A percentile compares a stretch with the other conserved stretches of the same genome.
Evolutionary conservation across 2,329 filamentous ascomycete species (phyloP).

Genomic region (Cercospora sesami): DNA sequence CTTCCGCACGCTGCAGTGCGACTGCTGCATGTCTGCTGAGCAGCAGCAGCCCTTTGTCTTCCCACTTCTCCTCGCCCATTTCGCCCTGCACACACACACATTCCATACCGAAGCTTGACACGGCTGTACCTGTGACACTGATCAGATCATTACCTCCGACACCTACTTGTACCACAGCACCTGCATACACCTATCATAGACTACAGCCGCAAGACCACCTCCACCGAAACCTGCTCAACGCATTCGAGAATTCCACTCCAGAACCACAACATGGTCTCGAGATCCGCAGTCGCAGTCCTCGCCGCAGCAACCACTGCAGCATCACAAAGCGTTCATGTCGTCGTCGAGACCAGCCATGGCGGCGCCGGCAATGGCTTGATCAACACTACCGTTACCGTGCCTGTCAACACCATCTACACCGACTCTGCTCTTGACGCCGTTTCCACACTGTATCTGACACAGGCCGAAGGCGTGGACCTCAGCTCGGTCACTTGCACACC

Average conservation of each 20-base stretch:
- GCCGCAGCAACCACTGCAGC: conserved; percentile 18
- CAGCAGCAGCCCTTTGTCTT: background rate
- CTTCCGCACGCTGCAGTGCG: background rate
- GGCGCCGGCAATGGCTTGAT: conserved; percentile 31
- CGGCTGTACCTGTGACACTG: conserved; percentile 2
- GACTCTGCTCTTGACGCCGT: conserved; percentile 30
- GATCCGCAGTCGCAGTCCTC: conserved; percentile 5
- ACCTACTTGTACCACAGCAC: background rate
- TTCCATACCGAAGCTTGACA: background rate
- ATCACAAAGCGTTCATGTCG: conserved; percentile 28
- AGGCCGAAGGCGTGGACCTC: conserved; percentile 22
- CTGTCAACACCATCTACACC: conserved; percentile 29
- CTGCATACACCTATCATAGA: background rate
- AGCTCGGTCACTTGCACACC: conserved; percentile 32
- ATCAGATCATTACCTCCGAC: background rate
- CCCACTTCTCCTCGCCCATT: background rate
- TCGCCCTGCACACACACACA: background rate
- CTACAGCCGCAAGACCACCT: background rate
- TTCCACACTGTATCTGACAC: conserved; percentile 32
- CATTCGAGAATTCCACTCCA: background rate
- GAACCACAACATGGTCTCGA: conserved; percentile 15
- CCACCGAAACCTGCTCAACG: background rate
- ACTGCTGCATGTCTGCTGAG: background rate
- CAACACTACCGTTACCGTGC: conserved; percentile 32
- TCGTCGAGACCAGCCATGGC: conserved; percentile 29